A percentile compares a stretch with the other conserved stretches of the same genome.
phyloP scores from a whole-genome alignment of 768 basidiomycete species.

The Baorangia bicolor region DNA sequence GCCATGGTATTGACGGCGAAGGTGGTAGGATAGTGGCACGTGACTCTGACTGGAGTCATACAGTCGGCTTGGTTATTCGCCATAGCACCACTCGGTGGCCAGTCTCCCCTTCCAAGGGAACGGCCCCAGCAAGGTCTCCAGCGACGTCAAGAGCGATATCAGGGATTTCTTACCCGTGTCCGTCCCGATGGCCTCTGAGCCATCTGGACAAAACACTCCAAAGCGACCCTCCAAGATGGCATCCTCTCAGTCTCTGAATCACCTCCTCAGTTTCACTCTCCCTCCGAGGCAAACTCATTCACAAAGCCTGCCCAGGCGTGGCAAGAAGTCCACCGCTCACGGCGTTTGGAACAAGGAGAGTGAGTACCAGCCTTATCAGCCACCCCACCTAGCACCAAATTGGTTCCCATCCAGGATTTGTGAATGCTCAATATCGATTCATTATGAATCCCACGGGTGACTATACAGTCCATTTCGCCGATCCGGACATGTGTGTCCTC shows the following conservation, averaged over 20 bases:
- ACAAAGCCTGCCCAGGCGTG: constrained; percentile 66
- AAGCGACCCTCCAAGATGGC: constrained; percentile 71
- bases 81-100: constrained; percentile 21
- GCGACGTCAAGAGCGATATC: constrained; percentile 15
- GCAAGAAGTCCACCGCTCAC: constrained; percentile 61
- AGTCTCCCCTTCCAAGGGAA: constrained; percentile 51
- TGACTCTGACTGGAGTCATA: constrained; percentile 28
- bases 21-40: constrained; percentile 17
- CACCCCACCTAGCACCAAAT: constrained; percentile 17
- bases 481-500: constrained; percentile 86
- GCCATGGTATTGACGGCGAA: constrained; percentile 58
- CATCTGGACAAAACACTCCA: constrained; percentile 37
- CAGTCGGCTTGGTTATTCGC: not conserved
- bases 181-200: constrained; percentile 26
- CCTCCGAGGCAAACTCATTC: constrained; percentile 79
- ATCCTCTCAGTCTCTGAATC: constrained; percentile 63
- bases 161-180: constrained; percentile 25
- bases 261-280: constrained; percentile 91
- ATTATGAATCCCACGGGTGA: constrained; percentile 90
- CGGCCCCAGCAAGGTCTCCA: constrained; percentile 31
- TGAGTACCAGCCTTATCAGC: constrained; percentile 44
- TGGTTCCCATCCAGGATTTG: constrained; percentile 63
- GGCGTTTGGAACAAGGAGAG: constrained; percentile 90
- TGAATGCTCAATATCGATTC: constrained; percentile 96
- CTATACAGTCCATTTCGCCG: constrained; percentile 94